Evolutionary conservation across 2,329 filamentous ascomycete genomes (phyloP).

Genomic region (Harringtonia aguacate): DNA sequence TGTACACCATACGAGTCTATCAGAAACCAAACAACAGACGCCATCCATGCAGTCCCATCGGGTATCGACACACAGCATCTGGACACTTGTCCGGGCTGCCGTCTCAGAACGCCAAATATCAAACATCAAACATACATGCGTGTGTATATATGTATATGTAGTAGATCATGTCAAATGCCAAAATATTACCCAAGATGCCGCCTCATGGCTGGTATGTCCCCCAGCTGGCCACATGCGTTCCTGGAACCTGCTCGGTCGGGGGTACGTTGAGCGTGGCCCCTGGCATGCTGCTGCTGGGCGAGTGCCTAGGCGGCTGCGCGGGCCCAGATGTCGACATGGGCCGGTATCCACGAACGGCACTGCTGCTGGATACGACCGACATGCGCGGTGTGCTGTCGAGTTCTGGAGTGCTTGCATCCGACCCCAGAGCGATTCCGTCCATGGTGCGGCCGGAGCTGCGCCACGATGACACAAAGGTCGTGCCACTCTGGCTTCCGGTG

Average conservation of each 20-base stretch:
- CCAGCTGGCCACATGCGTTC: conserved; percentile 11
- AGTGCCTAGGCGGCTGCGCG: no score
- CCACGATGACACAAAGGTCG: conserved; percentile 8
- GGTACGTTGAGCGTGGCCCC: conserved; percentile 9
- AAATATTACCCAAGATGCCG: background rate
- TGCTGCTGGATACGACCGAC: background rate
- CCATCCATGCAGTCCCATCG: no score
- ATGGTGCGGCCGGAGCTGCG: conserved; percentile 1
- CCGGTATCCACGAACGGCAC: no score
- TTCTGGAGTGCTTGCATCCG: background rate
- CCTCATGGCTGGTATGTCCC: conserved; percentile 3
- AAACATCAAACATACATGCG: no score
- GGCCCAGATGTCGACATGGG: no score
- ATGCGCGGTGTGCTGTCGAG: conserved; percentile 1
- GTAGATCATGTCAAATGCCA: no score
- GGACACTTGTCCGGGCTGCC: no score
- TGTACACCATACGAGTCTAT: no score
- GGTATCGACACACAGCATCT: no score
- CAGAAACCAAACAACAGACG: background rate
- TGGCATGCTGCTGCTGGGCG: background rate
- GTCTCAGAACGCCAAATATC: no score
- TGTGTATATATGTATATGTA: no score
- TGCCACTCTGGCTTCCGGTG: background rate
- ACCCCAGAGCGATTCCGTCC: background rate
- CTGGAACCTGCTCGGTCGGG: conserved; percentile 1